Evolutionary conservation across 2,329 filamentous ascomycete genomes (phyloP).

Genomic region (Apiospora saccharicola): DNA sequence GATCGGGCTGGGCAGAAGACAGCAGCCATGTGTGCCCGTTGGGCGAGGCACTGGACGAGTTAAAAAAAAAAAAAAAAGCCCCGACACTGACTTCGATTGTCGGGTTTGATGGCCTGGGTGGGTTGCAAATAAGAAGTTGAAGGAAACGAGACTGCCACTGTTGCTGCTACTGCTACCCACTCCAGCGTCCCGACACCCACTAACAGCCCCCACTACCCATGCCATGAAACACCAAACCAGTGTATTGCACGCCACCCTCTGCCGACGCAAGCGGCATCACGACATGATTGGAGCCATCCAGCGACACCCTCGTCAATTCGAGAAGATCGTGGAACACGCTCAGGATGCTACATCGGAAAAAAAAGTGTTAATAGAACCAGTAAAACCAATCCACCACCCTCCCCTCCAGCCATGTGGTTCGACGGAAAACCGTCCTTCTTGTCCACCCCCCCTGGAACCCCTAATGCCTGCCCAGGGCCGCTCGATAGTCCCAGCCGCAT

Average conservation of each 20-base stretch:
- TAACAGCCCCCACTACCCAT: neutral
- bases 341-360: slow-evolving; percentile 10
- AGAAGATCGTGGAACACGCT: slow-evolving; percentile 15
- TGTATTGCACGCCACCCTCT: slow-evolving; percentile 4
- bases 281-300: slow-evolving; percentile 5
- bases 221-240: slow-evolving; percentile 8
- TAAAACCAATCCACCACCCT: neutral
- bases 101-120: slow-evolving; percentile 1
- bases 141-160: neutral
- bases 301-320: slow-evolving; percentile 15
- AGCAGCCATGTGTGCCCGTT: neutral
- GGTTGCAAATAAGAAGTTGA: slow-evolving; percentile 5
- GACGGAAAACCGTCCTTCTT: neutral
- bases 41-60: neutral
- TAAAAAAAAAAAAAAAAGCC: too few species aligned
- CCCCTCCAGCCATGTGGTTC: slow-evolving; percentile 17
- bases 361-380: neutral
- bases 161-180: neutral
- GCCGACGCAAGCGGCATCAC: slow-evolving; percentile 5
- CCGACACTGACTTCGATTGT: neutral
- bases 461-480: slow-evolving; percentile 9
- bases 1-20: neutral
- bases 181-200: neutral
- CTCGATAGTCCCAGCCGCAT: slow-evolving; percentile 1
- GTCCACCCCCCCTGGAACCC: neutral